Conservation (phyloP, 768 basidiomycete species). For the Russula sp. region DNA sequence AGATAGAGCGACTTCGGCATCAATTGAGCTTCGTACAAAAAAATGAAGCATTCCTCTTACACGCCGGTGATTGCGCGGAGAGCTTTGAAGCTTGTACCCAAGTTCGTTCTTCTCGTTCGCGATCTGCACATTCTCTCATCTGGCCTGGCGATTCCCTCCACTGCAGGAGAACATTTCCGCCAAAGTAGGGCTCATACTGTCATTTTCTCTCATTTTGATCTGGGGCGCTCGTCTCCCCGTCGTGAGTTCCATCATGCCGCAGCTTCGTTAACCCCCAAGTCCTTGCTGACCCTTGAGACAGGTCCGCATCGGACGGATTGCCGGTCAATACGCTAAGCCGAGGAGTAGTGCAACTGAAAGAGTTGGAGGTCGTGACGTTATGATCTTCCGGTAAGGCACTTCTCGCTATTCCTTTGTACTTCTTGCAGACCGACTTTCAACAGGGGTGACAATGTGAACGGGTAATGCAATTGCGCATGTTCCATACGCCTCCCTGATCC, state of each 20-base stretch:
- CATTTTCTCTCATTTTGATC: slow-evolving; percentile 91
- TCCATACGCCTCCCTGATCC: background rate
- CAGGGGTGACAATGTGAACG: slow-evolving; percentile 97
- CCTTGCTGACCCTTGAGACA: slow-evolving; percentile 27
- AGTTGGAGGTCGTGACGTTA: slow-evolving; percentile 66
- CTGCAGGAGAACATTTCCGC: slow-evolving; percentile 76
- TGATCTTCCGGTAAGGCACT: slow-evolving; percentile 69
- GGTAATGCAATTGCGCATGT: slow-evolving; percentile 39
- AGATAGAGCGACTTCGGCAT: slow-evolving; percentile 80
- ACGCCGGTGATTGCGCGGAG: slow-evolving; percentile 98
- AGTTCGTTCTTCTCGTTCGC: slow-evolving; percentile 38
- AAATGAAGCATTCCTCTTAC: slow-evolving; percentile 88
- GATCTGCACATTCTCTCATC: background rate
- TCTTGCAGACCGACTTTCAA: background rate
- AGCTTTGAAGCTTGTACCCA: slow-evolving; percentile 89
- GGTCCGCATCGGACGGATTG: slow-evolving; percentile 86
- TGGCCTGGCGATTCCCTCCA: background rate
- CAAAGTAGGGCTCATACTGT: slow-evolving; percentile 86
- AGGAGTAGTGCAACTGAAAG: slow-evolving; percentile 79
- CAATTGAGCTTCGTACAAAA: slow-evolving; percentile 76
- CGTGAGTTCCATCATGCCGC: slow-evolving; percentile 39
- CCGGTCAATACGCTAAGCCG: slow-evolving; percentile 95
- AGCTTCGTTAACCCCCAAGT: background rate
- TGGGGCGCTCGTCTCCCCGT: slow-evolving; percentile 94
- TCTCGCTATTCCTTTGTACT: background rate